Percentiles rank a stretch among this genome's conserved stretches.
phyloP scores from a whole-genome alignment of 176 grass and related monocot genomes.

The barley (Hordeum vulgare) region MorexV3_pseudomolecules_assembly NC_058519.1:57076853-57077352 shows the following conservation, averaged over 20 bases:
- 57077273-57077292: neutral
- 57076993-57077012: slow-evolving; percentile 56
- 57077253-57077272: neutral
- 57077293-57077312: neutral
- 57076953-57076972: slow-evolving; percentile 98
- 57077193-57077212: neutral
- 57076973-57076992: slow-evolving; percentile 99
- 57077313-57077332: neutral
- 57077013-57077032: slow-evolving; percentile 1
- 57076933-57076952: slow-evolving; percentile 97
- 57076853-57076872: neutral
- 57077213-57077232: neutral
- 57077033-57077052: neutral
- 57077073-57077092: neutral
- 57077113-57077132: neutral
- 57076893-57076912: slow-evolving; percentile 3
- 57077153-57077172: neutral
- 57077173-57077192: neutral
- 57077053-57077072: neutral
- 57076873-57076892: neutral
- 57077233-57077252: neutral
- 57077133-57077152: neutral
- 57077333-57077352: neutral
- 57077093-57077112: neutral
- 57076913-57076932: slow-evolving; percentile 96